Evolutionary conservation across 345 rosid genomes (phyloP).

Genomic region (Cardamine chenopodiifolia): DNA sequence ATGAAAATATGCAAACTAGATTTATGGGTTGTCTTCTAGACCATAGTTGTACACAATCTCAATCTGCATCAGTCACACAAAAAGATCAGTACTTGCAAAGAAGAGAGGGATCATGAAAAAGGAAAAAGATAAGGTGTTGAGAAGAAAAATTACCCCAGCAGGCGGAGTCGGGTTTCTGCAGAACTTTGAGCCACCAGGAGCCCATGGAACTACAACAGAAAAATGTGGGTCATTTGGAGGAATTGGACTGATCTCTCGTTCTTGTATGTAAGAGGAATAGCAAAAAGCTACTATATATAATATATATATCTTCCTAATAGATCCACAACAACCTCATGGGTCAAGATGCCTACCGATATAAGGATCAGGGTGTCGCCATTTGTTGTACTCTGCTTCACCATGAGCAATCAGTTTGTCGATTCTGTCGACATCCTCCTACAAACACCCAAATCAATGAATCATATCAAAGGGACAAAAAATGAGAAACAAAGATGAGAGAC

Average conservation of each 20-base stretch:
- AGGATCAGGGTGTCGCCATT: conserved; percentile 98
- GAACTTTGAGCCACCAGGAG: conserved; percentile 97
- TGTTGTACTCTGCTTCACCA: conserved; percentile 75
- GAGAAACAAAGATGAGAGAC: background rate
- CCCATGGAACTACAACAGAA: conserved; percentile 86
- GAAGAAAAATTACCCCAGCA: conserved; percentile 64
- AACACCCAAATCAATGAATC: background rate
- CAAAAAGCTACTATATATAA: background rate
- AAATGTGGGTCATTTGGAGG: conserved; percentile 22
- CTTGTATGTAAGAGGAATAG: background rate
- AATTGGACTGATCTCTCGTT: background rate
- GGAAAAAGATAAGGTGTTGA: background rate
- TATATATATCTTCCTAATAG: background rate
- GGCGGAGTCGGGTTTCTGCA: conserved; percentile 96
- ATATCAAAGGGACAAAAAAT: background rate
- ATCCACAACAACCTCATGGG: background rate
- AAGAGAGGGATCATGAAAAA: conserved; percentile 5
- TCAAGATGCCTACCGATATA: conserved; percentile 62
- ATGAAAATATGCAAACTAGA: conserved; percentile 34
- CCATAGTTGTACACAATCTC: conserved; percentile 89
- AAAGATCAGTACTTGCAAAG: conserved; percentile 12
- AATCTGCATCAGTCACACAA: conserved; percentile 60
- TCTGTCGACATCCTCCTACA: conserved; percentile 79
- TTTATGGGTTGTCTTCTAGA: conserved; percentile 71
- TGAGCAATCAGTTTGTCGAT: conserved; percentile 77